phyloP scores from a whole-genome alignment of 1,284 basidiomycete species.

The Takashimella koratensis region DNA sequence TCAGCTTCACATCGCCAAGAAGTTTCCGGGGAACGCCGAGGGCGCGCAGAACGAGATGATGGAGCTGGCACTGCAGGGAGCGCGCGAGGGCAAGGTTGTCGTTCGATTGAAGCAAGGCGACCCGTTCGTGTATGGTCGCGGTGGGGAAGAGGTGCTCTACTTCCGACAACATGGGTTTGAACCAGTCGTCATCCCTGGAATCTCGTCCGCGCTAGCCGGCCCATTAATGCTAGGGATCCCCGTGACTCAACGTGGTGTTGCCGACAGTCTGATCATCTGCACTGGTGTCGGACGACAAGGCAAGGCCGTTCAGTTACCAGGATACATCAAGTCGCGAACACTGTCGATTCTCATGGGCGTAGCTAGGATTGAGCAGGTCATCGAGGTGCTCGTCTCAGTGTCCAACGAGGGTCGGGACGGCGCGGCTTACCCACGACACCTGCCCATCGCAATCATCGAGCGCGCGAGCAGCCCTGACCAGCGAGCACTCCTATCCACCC shows the following conservation, averaged over 20 bases:
- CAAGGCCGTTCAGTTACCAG: constrained; percentile 76
- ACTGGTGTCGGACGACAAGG: constrained; percentile 90
- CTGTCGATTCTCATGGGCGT: constrained; percentile 92
- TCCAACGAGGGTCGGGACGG: constrained; percentile 51
- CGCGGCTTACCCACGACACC: constrained; percentile 64
- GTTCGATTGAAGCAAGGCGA: constrained; percentile 97
- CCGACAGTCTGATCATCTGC: constrained; percentile 82
- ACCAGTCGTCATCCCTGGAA: constrained; percentile 79
- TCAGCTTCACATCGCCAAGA: constrained; percentile 74
- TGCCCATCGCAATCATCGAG: constrained; percentile 90
- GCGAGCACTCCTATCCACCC: constrained; percentile 73
- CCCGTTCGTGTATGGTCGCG: constrained; percentile 88
- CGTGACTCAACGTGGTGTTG: constrained; percentile 90
- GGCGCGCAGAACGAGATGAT: constrained; percentile 92
- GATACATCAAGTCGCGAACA: constrained; percentile 76
- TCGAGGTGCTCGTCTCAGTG: constrained; percentile 57
- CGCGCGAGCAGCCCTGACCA: constrained; percentile 90
- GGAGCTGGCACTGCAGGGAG: constrained; percentile 79
- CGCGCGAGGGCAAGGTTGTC: constrained; percentile 73
- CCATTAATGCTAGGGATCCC: constrained; percentile 87
- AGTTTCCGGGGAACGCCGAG: constrained; percentile 96
- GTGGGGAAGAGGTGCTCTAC: constrained; percentile 89
- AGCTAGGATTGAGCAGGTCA: constrained; percentile 70
- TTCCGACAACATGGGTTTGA: constrained; percentile 82
- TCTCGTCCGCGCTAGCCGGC: constrained; percentile 81